Conservation (phyloP, 176 grass and related monocot genomes). For the Pontederia paniculata region DNA sequence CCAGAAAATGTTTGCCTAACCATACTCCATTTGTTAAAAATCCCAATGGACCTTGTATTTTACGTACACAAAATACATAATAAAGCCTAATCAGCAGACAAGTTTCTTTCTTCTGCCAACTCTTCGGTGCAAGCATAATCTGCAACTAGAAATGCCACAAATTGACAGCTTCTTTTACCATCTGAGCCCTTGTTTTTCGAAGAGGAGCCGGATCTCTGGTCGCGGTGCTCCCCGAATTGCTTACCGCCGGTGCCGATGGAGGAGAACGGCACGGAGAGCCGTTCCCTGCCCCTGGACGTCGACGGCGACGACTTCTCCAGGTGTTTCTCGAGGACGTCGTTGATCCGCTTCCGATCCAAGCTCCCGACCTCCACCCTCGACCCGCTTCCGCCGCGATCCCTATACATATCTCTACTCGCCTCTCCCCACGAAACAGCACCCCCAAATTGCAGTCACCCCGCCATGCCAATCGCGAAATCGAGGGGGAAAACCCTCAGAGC, state of each 20-base stretch:
- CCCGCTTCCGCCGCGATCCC: constrained; percentile 35
- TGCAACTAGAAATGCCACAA: constrained; percentile 13
- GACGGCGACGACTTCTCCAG: constrained; percentile 65
- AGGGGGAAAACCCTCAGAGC: too few species aligned
- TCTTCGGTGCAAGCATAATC: background rate
- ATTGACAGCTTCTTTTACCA: constrained; percentile 29
- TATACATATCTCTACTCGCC: constrained; percentile 23
- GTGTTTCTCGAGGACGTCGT: constrained; percentile 69
- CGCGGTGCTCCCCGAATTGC: constrained; percentile 18
- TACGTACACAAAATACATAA: too few species aligned
- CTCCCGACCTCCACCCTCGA: constrained; percentile 17
- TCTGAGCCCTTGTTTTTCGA: constrained; percentile 50
- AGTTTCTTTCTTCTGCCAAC: background rate
- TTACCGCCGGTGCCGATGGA: constrained; percentile 41
- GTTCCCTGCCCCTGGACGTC: constrained; percentile 52
- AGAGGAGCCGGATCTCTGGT: constrained; percentile 17
- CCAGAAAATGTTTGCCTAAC: too few species aligned
- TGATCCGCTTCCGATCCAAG: constrained; percentile 78
- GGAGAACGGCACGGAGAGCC: constrained; percentile 27
- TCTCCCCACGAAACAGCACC: too few species aligned
- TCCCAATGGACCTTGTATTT: too few species aligned
- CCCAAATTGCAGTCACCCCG: too few species aligned
- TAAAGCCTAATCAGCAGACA: background rate
- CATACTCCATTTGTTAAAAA: too few species aligned
- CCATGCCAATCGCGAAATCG: too few species aligned